A percentile compares a stretch with the other conserved stretches of the same genome.
phyloP scores from a whole-genome alignment of 176 grass and related monocot genomes.

The Eremochloa ophiuroides region DNA sequence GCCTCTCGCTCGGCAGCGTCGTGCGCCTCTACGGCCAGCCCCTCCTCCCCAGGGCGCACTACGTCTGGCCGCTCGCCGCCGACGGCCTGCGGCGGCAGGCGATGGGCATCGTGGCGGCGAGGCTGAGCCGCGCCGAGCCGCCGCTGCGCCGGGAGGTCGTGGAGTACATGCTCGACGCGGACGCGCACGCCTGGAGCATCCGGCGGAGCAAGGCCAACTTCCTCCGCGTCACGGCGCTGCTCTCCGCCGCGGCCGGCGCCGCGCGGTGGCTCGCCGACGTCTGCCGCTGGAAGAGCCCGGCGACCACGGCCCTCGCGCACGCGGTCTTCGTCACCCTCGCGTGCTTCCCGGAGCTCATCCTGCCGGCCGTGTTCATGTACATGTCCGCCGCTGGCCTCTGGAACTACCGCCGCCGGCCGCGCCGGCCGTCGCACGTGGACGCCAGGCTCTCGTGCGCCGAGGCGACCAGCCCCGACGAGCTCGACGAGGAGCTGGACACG shows the following conservation, averaged over 20 bases:
- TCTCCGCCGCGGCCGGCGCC: slow-evolving; percentile 33
- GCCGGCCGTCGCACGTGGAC: slow-evolving; percentile 53
- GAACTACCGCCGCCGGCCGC: slow-evolving; percentile 48
- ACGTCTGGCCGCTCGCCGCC: slow-evolving; percentile 46
- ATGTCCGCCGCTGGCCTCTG: slow-evolving; percentile 42
- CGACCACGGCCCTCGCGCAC: slow-evolving; percentile 50
- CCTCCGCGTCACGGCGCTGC: slow-evolving; percentile 46
- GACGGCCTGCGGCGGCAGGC: slow-evolving; percentile 66
- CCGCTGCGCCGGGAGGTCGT: slow-evolving; percentile 72
- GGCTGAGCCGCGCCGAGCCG: slow-evolving; percentile 58
- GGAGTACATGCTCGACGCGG: slow-evolving; percentile 69
- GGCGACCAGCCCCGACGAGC: slow-evolving; percentile 40
- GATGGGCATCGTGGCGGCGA: slow-evolving; percentile 42
- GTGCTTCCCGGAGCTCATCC: slow-evolving; percentile 75
- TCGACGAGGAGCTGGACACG: slow-evolving; percentile 85
- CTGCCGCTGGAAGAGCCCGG: slow-evolving; percentile 61
- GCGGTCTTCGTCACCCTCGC: slow-evolving; percentile 48
- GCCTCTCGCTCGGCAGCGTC: slow-evolving; percentile 46
- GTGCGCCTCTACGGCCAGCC: slow-evolving; percentile 48
- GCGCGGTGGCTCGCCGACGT: slow-evolving; percentile 51
- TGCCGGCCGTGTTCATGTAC: slow-evolving; percentile 56
- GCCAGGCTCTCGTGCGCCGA: slow-evolving; percentile 62
- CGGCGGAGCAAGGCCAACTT: slow-evolving; percentile 75
- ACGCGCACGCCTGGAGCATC: slow-evolving; percentile 74
- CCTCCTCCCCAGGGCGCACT: slow-evolving; percentile 62